These are phyloP conservation scores for Sphagnum fallax DNA, from an alignment of 228 moss, liverwort and hornwort genomes.

Conservation along the genomic window DNA sequence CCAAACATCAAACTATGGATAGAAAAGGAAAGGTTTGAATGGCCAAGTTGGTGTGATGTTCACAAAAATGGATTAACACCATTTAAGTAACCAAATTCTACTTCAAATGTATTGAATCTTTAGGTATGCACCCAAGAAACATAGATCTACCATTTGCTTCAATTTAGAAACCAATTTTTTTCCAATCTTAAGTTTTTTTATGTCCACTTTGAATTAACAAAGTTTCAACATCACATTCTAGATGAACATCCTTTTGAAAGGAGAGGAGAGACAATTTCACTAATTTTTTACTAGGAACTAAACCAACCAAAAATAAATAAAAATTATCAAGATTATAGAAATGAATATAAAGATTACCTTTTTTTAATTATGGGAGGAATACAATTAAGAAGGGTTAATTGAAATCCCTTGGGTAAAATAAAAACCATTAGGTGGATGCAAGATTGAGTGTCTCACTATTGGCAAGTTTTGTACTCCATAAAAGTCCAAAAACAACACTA, in stretches of 20 bases:
- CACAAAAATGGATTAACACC: background rate
- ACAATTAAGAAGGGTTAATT: constrained; percentile 4
- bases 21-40: background rate
- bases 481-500: too few relatives aligned
- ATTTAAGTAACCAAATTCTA: background rate
- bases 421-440: too few relatives aligned
- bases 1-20: too few relatives aligned
- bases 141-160: background rate
- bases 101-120: background rate
- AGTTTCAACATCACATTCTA: background rate
- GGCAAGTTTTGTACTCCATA: too few relatives aligned
- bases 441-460: too few relatives aligned
- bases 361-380: background rate
- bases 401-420: background rate
- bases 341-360: constrained; percentile 6
- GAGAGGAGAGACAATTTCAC: constrained; percentile 8
- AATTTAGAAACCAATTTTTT: background rate
- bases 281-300: background rate
- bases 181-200: background rate
- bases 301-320: background rate
- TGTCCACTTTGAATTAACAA: background rate
- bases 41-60: background rate
- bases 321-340: background rate
- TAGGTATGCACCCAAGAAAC: background rate
- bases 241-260: background rate